phyloP scores from a whole-genome alignment of 169 alveolate species.

The Plasmodium sp. region DNA sequence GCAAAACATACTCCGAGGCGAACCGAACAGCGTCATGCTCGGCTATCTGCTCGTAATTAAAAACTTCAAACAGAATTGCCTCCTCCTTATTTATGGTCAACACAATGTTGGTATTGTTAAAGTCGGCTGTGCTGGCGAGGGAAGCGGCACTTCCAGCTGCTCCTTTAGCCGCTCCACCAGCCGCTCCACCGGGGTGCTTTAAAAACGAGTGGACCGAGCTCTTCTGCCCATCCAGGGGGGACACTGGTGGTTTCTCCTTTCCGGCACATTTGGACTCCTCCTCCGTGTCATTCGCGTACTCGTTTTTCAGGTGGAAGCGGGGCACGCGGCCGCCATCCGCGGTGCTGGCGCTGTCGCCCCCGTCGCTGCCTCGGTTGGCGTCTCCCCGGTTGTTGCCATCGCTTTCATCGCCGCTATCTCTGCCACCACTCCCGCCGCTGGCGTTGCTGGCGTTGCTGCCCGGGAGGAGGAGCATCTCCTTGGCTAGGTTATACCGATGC shows the following conservation, averaged over 20 bases:
- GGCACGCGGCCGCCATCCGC: not conserved
- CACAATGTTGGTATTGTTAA: slow-evolving; percentile 17
- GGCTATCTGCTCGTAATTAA: slow-evolving; percentile 55
- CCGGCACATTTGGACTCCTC: not conserved
- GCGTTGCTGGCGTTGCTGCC: not conserved
- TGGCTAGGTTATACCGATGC: slow-evolving; percentile 42
- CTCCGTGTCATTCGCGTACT: not conserved
- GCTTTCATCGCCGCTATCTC: not conserved
- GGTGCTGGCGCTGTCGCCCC: not conserved
- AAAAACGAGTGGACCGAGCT: not conserved
- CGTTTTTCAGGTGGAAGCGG: not conserved
- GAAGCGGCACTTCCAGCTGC: not conserved
- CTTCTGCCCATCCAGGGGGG: not conserved
- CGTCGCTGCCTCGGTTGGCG: not conserved
- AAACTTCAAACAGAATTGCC: slow-evolving; percentile 58
- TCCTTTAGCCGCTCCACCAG: not conserved
- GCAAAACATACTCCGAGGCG: slow-evolving; percentile 49
- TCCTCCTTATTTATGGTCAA: slow-evolving; percentile 34
- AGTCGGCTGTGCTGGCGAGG: not conserved
- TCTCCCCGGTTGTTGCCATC: not conserved
- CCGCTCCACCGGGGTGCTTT: not conserved
- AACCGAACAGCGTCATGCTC: slow-evolving; percentile 46
- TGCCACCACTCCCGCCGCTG: not conserved
- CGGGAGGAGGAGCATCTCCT: slow-evolving; percentile 36
- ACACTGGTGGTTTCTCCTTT: not conserved